Conservation (phyloP, 257 asterid species). For the Petunia secreta region DNA sequence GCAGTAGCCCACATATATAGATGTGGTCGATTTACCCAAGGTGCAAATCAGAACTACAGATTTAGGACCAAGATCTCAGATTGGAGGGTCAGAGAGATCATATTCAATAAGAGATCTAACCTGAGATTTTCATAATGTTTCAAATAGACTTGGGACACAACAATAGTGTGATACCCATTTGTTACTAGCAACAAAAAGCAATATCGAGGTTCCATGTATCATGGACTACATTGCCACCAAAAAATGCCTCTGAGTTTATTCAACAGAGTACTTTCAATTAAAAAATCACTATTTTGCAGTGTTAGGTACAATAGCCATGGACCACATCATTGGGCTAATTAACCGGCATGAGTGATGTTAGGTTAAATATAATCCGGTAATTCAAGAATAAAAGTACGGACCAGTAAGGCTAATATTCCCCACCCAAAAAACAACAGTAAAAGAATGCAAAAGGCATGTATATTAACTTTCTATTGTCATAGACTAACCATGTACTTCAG, state of each 20-base stretch:
- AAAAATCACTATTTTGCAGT: background rate
- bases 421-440: background rate
- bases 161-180: background rate
- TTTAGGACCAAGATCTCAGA: background rate
- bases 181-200: background rate
- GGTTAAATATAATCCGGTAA: background rate
- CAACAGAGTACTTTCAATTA: background rate
- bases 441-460: background rate
- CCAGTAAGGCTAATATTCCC: background rate
- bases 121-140: background rate
- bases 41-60: background rate
- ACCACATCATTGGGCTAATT: background rate
- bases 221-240: background rate
- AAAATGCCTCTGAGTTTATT: background rate
- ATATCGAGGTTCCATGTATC: background rate
- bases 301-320: background rate
- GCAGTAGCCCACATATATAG: background rate
- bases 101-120: background rate
- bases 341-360: background rate
- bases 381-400: background rate
- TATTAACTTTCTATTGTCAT: background rate
- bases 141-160: background rate
- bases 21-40: background rate
- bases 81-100: background rate
- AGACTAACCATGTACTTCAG: conserved; percentile 86